A percentile compares a stretch with the other conserved stretches of the same genome.
These are phyloP conservation scores for Citrus sp. DNA, from an alignment of 345 rosid genomes.

Conservation along the genomic window DNA sequence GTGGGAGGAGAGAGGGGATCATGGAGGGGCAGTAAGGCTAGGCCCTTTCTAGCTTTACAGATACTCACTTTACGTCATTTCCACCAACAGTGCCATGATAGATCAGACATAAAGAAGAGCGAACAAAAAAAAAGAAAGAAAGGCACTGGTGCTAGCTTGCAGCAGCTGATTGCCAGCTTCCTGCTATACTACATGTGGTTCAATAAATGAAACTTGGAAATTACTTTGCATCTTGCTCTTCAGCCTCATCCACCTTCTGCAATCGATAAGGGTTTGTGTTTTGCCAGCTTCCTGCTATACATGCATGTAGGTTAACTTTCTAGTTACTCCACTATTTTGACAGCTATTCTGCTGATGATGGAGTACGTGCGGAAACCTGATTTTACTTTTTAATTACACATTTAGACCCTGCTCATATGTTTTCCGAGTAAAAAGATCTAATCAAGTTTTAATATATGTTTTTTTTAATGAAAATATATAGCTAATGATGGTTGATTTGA, in stretches of 20 bases:
- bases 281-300: no score
- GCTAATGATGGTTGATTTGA: not conserved
- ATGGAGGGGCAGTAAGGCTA: not conserved
- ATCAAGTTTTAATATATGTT: no score
- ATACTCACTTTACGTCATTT: conserved; percentile 34
- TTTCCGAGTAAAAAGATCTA: no score
- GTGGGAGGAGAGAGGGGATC: not conserved
- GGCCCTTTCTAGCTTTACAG: conserved; percentile 2
- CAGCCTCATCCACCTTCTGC: not conserved
- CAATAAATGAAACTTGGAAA: not conserved
- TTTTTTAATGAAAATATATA: no score
- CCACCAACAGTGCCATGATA: conserved; percentile 27
- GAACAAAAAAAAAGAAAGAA: not conserved
- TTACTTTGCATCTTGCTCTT: not conserved
- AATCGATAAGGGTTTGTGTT: not conserved
- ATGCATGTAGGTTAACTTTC: not conserved
- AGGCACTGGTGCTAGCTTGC: not conserved
- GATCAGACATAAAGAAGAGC: conserved; percentile 4
- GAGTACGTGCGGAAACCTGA: not conserved
- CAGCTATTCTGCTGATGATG: not conserved
- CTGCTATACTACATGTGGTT: not conserved
- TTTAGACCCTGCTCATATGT: no score
- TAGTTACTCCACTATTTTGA: not conserved
- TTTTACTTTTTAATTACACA: not conserved
- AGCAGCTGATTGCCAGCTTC: not conserved